Base-by-base conservation (phyloP, 805 yeast species). In the Ogataea sp. region DNA sequence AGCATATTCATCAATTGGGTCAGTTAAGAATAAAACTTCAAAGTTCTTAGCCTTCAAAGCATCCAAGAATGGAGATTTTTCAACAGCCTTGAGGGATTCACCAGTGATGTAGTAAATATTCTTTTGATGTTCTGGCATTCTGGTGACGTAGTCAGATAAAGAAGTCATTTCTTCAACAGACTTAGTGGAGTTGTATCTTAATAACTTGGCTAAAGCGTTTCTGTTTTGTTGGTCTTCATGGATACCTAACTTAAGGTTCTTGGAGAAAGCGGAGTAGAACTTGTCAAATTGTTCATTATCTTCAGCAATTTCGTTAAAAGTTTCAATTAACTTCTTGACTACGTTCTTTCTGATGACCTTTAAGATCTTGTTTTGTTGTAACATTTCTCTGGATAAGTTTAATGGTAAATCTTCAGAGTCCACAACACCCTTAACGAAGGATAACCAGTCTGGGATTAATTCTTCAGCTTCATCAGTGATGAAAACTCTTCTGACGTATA, bases 91-190 rank as follows among this genome's bases (percentile, higher is more conserved):
- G 65, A 86, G 67, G 46, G 95, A 78, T 77, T 93, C 98, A 83
- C 98, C 99, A 64, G 99, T 93, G 69, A 93, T 93, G 80, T 78
- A 93, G 82, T 93, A 93, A 62, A 93, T 86, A 78, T 93, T 93
- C 93, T 93, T 89, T 78, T 93, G 99, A 77, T 87, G 96, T 73
- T 88, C 97, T 67, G 93, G 96, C 99, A 93, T 93, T 74, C 97
- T 85, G 53, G 97, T 90, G 50, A 93, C 95, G 73, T 93, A 93
- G 74, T 93, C 99, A 53, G 94, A 70, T 61, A 93, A 78, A 30
- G 97, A 90, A 52, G 97, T 90, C 67, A 75, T 65, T 75, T 93
- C 98, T 62, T 90, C 98, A 56, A 78, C 62, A 50, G 96, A 82
- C 76, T 89, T 90, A 62, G 97, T 89, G 42, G 97, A 88, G 83